These are phyloP conservation scores for Boletus subcaerulescens DNA, from an alignment of 768 basidiomycete genomes.

Conservation along the genomic window DNA sequence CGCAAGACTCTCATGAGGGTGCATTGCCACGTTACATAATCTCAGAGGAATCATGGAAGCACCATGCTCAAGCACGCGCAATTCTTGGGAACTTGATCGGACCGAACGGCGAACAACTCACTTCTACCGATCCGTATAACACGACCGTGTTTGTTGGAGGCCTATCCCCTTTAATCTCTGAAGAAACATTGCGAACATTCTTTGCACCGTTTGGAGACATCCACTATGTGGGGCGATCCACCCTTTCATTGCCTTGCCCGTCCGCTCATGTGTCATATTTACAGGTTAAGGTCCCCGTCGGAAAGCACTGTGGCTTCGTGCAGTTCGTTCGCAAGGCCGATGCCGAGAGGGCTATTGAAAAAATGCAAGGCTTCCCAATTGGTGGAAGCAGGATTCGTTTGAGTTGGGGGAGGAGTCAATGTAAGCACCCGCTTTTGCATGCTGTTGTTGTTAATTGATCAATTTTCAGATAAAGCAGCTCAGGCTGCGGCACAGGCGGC, in stretches of 20 bases:
- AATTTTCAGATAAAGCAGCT: slow-evolving; percentile 73
- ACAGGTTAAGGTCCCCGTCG: slow-evolving; percentile 94
- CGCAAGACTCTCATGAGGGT: slow-evolving; percentile 42
- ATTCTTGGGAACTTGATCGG: slow-evolving; percentile 82
- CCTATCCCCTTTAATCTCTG: slow-evolving; percentile 80
- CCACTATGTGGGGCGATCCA: slow-evolving; percentile 64
- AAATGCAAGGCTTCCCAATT: slow-evolving; percentile 96
- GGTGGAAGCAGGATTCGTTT: slow-evolving; percentile 88
- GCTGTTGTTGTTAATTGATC: slow-evolving; percentile 1
- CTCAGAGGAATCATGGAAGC: slow-evolving; percentile 79
- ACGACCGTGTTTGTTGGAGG: slow-evolving; percentile 96
- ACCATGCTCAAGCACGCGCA: slow-evolving; percentile 78
- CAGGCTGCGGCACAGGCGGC: slow-evolving; percentile 85
- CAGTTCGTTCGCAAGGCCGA: slow-evolving; percentile 92
- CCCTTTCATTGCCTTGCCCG: neutral
- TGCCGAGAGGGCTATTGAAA: slow-evolving; percentile 89
- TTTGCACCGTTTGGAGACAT: slow-evolving; percentile 93
- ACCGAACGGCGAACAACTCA: slow-evolving; percentile 82
- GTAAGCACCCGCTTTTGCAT: slow-evolving; percentile 34
- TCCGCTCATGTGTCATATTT: slow-evolving; percentile 5
- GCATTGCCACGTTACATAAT: slow-evolving; percentile 53
- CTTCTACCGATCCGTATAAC: slow-evolving; percentile 92
- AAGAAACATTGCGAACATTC: slow-evolving; percentile 88
- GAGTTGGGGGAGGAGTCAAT: slow-evolving; percentile 94
- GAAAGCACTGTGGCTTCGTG: slow-evolving; percentile 94